Evolutionary conservation across 495 filamentous ascomycete genomes (phyloP), one percentile per base, ranked within the genome.

Genomic region (Podospora pseudoanserina): DNA sequence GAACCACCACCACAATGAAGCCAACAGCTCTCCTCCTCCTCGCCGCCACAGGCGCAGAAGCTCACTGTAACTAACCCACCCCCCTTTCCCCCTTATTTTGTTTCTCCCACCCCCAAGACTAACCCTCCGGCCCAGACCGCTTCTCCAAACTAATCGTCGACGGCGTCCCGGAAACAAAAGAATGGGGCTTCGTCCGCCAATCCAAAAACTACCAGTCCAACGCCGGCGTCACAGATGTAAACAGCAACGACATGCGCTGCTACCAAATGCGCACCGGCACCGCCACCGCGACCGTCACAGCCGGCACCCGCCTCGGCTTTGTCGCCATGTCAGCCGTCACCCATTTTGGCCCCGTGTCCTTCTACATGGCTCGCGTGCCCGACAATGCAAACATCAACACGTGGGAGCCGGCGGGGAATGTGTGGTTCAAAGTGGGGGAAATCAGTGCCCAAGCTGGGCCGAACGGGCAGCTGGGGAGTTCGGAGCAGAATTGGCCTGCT

Each of bases 151-250:
- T 81, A 4, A 70, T 82, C 64, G 54, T 81, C 19, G 72, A 78
- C 68, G 76, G 79, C 18, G 57, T 65, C 19, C 28, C 71, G 11
- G 79, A 81, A 60, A 66, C 73, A 1, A 72, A 70, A 19, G 77
- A 82, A 49, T 84, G 81, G 82, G 70, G 72, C 18, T 74, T 78
- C 6, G 70, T 85, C 65, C 80, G 83, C 59, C 74, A 79, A 73
- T 84, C 83, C 15, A 82, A 82, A 71, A 85, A 82, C 77, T 81
- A 78, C 74, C 80, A 83, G 66, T 77, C 74, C 71, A 80, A 82
- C 69, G 74, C 70, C 53, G 77, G 77, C 18, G 75, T 84, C 15
- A 79, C 79, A 7, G 79, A 76, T 32, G 74, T 80, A 64, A 80
- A 76, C 73, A 75, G 76, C 23, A 20, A 63, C 58, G 81, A 82